Percentiles rank a stretch among this genome's conserved stretches.
Conservation (phyloP, 179 eudicot genomes). For the Heliamphora pulchella region DNA sequence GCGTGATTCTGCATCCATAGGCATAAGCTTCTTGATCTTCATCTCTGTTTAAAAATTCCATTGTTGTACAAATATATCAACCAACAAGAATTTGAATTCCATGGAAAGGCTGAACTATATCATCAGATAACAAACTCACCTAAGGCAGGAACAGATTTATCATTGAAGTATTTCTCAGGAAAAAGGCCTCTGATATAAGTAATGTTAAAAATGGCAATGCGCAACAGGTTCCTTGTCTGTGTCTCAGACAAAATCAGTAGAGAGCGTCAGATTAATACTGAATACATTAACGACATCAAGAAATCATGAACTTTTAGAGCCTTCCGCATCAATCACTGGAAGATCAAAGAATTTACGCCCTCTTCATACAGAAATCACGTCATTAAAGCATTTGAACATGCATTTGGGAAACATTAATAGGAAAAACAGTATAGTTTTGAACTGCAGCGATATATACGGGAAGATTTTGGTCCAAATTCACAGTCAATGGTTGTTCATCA, state of each 20-base stretch:
- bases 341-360: neutral
- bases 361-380: neutral
- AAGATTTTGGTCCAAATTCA: neutral
- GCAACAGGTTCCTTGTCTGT: conserved; percentile 82
- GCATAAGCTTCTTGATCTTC: conserved; percentile 98
- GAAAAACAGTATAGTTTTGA: neutral
- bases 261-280: neutral
- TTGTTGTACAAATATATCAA: neutral
- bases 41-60: conserved; percentile 45
- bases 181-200: conserved; percentile 93
- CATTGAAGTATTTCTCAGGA: conserved; percentile 92
- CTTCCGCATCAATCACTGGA: no score
- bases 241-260: conserved; percentile 1
- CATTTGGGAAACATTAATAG: no score
- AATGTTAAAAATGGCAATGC: conserved; percentile 89
- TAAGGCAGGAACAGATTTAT: conserved; percentile 84
- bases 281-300: neutral
- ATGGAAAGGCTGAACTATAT: neutral
- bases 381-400: neutral
- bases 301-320: neutral
- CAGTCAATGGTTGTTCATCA: neutral
- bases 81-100: neutral
- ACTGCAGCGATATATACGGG: neutral
- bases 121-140: conserved; percentile 32
- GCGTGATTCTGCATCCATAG: conserved; percentile 83